phyloP scores from a whole-genome alignment of 805 yeast species.

The Wickerhamomyces bovis region DNA sequence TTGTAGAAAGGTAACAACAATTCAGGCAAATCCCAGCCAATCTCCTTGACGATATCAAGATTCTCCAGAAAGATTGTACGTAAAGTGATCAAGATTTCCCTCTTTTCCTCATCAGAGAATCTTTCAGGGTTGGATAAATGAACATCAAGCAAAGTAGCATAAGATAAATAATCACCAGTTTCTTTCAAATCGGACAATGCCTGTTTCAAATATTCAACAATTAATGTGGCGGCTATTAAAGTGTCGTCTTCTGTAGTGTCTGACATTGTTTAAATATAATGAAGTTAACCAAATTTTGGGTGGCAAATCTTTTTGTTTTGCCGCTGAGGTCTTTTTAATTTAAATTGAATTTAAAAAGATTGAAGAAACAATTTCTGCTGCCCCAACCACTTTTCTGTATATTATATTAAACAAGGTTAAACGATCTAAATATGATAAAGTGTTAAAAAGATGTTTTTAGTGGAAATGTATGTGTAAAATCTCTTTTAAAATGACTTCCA shows the following conservation, averaged over 20 bases:
- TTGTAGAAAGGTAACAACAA: constrained; percentile 52
- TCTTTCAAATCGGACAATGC: constrained; percentile 22
- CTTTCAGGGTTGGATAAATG: constrained; percentile 43
- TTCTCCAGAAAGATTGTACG: constrained; percentile 37
- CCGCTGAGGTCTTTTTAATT: no score
- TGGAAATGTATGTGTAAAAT: no score
- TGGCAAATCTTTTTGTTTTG: no score
- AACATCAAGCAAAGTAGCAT: constrained; percentile 66
- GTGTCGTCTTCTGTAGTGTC: not conserved
- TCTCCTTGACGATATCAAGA: constrained; percentile 49
- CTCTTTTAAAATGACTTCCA: no score
- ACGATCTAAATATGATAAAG: no score
- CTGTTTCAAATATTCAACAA: constrained; percentile 2
- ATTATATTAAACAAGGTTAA: no score
- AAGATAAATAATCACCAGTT: constrained; percentile 58
- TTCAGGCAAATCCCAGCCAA: constrained; percentile 92
- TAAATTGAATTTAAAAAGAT: no score
- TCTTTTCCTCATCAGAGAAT: constrained; percentile 45
- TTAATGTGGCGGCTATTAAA: not conserved
- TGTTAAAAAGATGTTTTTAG: no score
- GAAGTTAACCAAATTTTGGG: no score
- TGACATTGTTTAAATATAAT: not conserved
- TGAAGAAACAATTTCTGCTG: no score
- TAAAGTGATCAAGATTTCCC: constrained; percentile 40
- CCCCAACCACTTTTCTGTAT: no score